Conservation (phyloP, 2,329 filamentous ascomycete species). For the Aspergillus sp. region DNA sequence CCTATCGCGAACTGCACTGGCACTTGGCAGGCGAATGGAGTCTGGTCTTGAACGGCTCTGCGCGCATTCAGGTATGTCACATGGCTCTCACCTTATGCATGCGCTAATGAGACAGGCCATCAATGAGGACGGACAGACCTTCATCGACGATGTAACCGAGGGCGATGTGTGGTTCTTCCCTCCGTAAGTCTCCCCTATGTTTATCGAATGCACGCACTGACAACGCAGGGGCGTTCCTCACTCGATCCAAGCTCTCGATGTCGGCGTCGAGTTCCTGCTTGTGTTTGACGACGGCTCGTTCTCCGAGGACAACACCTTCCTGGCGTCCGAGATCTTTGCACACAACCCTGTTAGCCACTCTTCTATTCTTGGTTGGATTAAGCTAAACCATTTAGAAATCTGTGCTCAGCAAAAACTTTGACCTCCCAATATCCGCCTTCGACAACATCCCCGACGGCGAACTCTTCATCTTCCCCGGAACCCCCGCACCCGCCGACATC, state of each 20-base stretch:
- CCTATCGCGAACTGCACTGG: conserved; percentile 67
- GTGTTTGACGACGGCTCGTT: conserved; percentile 66
- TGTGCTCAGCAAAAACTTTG: conserved; percentile 61
- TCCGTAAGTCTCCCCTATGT: too few relatives aligned
- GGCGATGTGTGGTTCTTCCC: conserved; percentile 85
- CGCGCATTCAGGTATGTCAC: conserved; percentile 37
- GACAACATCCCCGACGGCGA: conserved; percentile 67
- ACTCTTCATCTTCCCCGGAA: conserved; percentile 79
- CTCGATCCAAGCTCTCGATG: conserved; percentile 73
- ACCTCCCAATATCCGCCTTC: conserved; percentile 56
- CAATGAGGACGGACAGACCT: conserved; percentile 68
- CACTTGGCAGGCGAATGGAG: conserved; percentile 47
- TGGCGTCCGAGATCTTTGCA: conserved; percentile 67
- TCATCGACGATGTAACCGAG: conserved; percentile 75
- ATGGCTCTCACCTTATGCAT: neutral
- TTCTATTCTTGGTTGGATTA: too few relatives aligned
- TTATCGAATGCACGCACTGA: too few relatives aligned
- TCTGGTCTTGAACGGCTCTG: conserved; percentile 44
- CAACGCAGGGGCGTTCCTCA: conserved; percentile 75
- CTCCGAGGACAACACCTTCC: conserved; percentile 74
- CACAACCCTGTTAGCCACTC: conserved; percentile 36
- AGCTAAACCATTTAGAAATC: conserved; percentile 36
- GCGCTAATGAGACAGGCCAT: conserved; percentile 31
- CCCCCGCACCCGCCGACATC: conserved; percentile 65
- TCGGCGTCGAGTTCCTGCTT: conserved; percentile 68